Base-by-base conservation (phyloP, 306 rosid species). In the Fagus crenata region DNA sequence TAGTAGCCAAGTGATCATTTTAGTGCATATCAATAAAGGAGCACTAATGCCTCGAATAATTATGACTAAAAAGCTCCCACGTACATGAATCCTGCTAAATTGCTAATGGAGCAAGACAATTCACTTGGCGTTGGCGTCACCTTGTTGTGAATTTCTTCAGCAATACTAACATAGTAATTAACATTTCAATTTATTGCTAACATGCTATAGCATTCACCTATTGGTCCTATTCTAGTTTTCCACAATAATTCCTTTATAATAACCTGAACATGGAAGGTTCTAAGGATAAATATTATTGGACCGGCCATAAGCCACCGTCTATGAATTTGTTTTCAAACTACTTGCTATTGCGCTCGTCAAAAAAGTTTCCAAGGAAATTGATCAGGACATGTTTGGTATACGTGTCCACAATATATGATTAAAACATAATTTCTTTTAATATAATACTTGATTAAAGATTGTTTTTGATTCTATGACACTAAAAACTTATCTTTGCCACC, bases 291-390 rank as follows among this genome's bases (percentile, higher is more conserved):
- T 54, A 75, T 60, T 54, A 75, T 60, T 70, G 77, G 80, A 81
- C 86, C 84, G 81, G 53, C 81, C 85, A 73, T 69, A 67, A 64
- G 49, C 15, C 46, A 72, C 75, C 68, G 41, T 81, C 79, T 53
- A 60, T 43, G 49, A 6, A 53, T 73, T 70, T 73, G 58, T n/a
- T 49, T 63, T 67, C 51, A 71, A 39, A 40, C 67, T 74, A 69
- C 46, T 71, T 59, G 49, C 60, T 84, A 73, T 69, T 85, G 89
- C 78, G 15, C 49, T n/a, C 75, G 81, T 83, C 88, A 77, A 83
- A 84, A 88, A 81, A 81, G 77, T 77, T 74, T 59, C 73, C 73
- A 32, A 33, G 4, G 42, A 74, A 75, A 72, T 67, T 35, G 56
- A 73, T 42, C 35, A 42, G n/a, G 67, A 84, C 42, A 77, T 70